Evolutionary conservation across 176 grass and related monocot species (phyloP).

Genomic region (Aegilops sharonensis): DNA sequence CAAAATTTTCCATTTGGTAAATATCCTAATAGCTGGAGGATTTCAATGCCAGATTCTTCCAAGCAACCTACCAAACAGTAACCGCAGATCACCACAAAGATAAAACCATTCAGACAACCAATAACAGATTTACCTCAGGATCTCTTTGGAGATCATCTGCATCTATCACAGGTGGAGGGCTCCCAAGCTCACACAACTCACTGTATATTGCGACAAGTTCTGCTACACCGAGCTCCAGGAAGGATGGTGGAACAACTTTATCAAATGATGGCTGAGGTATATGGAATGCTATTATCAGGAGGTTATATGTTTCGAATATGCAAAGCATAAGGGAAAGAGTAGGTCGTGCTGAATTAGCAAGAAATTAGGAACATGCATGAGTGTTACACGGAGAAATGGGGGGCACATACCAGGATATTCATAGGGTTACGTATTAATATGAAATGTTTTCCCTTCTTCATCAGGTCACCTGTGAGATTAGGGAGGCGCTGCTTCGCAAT

Average conservation of each 20-base stretch:
- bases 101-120: not conserved
- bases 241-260: constrained; percentile 76
- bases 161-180: constrained; percentile 84
- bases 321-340: not conserved
- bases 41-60: not conserved
- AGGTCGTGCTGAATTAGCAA: not conserved
- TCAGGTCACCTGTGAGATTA: constrained; percentile 62
- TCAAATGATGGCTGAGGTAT: constrained; percentile 80
- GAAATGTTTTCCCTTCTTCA: constrained; percentile 97
- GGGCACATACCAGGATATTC: constrained; percentile 74
- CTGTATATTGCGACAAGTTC: constrained; percentile 86
- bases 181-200: constrained; percentile 75
- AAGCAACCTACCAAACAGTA: not conserved
- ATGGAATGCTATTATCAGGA: constrained; percentile 28
- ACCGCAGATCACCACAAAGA: not conserved
- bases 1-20: not conserved
- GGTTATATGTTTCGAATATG: not conserved
- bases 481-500: constrained; percentile 86
- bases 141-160: constrained; percentile 80
- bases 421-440: constrained; percentile 92
- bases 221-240: constrained; percentile 89
- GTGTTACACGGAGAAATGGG: not conserved
- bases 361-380: not conserved
- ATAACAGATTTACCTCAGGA: constrained; percentile 64
- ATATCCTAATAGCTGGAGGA: not conserved